A percentile compares a stretch with the other conserved stretches of the same genome.
These are phyloP conservation scores for Annulohypoxylon stygium DNA, from an alignment of 495 filamentous ascomycete species.

Conservation along the genomic window DNA sequence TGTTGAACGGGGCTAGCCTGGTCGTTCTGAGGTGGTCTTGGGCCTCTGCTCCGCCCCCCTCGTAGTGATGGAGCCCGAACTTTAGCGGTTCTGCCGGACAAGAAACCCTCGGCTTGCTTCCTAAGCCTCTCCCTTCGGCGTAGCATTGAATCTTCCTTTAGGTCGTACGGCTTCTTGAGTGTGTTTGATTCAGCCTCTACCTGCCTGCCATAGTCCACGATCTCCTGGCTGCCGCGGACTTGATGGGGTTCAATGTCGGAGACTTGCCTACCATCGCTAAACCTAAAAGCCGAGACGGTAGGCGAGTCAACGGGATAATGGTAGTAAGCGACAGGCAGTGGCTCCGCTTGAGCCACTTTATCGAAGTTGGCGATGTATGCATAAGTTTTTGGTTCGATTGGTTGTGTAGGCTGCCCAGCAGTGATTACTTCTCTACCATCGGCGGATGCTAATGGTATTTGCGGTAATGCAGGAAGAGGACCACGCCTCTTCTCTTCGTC, in stretches of 20 bases:
- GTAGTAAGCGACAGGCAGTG: conserved; percentile 14
- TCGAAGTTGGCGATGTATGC: not conserved
- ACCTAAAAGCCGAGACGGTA: conserved; percentile 25
- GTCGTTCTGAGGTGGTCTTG: not conserved
- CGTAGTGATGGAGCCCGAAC: too few species aligned
- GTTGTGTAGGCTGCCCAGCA: not conserved
- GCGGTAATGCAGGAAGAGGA: conserved; percentile 12
- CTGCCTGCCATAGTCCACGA: not conserved
- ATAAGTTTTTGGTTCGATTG: not conserved
- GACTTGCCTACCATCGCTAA: conserved; percentile 13
- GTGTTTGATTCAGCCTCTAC: not conserved
- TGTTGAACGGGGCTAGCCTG: not conserved
- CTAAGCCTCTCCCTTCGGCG: not conserved
- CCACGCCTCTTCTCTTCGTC: conserved; percentile 40
- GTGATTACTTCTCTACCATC: conserved; percentile 12
- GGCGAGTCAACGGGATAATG: conserved; percentile 30
- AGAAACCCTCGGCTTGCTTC: not conserved
- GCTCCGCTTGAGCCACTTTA: not conserved
- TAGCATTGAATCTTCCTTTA: not conserved
- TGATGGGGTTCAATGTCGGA: conserved; percentile 13
- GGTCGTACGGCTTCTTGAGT: conserved; percentile 6
- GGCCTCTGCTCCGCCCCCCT: not conserved
- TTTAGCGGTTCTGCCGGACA: too few species aligned
- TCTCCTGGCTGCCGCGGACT: conserved; percentile 22
- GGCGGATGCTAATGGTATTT: not conserved